These are phyloP conservation scores for Ceratocystis eucalypticola DNA, from an alignment of 2,329 filamentous ascomycete genomes.

Conservation along the genomic window DNA sequence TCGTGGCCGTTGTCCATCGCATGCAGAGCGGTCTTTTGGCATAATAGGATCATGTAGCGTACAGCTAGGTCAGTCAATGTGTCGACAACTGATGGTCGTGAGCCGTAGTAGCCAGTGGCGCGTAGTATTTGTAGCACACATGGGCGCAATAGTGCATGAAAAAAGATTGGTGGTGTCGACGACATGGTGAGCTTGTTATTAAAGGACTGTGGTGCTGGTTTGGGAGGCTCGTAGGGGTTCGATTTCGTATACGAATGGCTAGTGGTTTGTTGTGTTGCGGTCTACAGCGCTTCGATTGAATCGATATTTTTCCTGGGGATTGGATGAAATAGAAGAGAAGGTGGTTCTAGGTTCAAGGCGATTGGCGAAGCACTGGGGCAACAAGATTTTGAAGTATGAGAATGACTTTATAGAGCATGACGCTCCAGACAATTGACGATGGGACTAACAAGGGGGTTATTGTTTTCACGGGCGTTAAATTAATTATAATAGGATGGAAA, in stretches of 20 bases:
- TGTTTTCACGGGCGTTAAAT: background rate
- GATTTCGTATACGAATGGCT: background rate
- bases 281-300: background rate
- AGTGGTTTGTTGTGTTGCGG: background rate
- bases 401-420: background rate
- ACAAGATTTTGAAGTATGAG: background rate
- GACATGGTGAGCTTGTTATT: conserved; percentile 28
- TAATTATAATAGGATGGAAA: background rate
- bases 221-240: background rate
- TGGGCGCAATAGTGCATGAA: conserved; percentile 70
- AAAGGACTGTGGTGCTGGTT: background rate
- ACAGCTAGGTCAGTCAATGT: conserved; percentile 75
- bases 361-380: conserved; percentile 3
- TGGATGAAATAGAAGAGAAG: background rate
- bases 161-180: conserved; percentile 35
- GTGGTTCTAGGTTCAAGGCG: background rate
- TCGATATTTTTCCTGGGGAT: background rate
- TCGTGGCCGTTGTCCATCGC: conserved; percentile 54
- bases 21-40: conserved; percentile 56
- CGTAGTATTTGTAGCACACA: conserved; percentile 83
- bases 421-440: background rate
- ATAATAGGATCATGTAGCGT: conserved; percentile 64
- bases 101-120: conserved; percentile 76
- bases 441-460: background rate
- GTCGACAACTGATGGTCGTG: conserved; percentile 70